Evolutionary conservation across 306 rosid genomes (phyloP).

Genomic region (Oxytropis ochrocephala): DNA sequence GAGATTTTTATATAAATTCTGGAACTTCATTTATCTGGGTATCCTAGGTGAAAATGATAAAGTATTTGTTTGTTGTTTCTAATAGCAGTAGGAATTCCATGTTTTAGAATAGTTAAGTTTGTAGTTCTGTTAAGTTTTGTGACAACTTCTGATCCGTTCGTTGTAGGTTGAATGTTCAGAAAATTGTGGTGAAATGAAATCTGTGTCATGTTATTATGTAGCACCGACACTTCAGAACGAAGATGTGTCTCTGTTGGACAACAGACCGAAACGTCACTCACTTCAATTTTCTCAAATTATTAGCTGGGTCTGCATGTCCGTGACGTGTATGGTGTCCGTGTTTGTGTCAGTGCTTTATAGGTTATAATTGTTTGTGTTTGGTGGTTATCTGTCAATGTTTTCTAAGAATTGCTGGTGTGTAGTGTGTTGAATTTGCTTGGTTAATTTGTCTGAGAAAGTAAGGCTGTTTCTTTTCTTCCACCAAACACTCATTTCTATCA

Average conservation of each 20-base stretch:
- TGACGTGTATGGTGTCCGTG: too few species aligned
- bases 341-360: too few species aligned
- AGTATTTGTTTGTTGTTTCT: background rate
- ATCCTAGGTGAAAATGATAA: background rate
- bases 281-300: too few species aligned
- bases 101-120: slow-evolving; percentile 9
- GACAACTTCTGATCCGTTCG: background rate
- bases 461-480: background rate
- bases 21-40: background rate
- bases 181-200: background rate
- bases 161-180: background rate
- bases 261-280: too few species aligned
- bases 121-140: slow-evolving; percentile 1
- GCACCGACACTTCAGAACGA: too few species aligned
- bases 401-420: background rate
- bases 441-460: background rate
- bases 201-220: background rate
- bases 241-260: too few species aligned
- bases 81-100: background rate
- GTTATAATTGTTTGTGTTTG: background rate
- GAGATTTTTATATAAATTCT: background rate
- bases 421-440: background rate
- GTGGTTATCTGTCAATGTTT: background rate
- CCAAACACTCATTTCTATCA: slow-evolving; percentile 7
- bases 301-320: too few species aligned